Conservation (phyloP, 176 grass and related monocot species). For the Metroxylon sagu region DNA sequence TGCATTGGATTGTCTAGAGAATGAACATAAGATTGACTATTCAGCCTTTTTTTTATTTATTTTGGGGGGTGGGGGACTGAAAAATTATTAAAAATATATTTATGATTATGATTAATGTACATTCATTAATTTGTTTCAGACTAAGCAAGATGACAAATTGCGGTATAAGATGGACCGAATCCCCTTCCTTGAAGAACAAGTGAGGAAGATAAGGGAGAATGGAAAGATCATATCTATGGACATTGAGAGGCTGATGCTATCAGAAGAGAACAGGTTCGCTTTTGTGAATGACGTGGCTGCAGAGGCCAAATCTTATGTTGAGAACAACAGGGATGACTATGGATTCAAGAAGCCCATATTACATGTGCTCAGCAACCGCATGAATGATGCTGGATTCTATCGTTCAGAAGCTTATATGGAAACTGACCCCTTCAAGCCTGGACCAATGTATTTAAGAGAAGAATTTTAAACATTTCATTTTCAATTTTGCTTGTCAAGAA, state of each 20-base stretch:
- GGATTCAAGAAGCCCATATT: constrained; percentile 68
- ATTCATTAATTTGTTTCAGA: constrained; percentile 24
- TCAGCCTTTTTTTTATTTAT: background rate
- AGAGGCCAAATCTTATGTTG: constrained; percentile 63
- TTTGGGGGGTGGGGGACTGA: background rate
- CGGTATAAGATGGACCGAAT: constrained; percentile 68
- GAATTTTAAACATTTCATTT: constrained; percentile 13
- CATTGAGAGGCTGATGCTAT: constrained; percentile 70
- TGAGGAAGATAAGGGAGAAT: constrained; percentile 63
- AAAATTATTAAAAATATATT: background rate
- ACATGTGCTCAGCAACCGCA: constrained; percentile 69
- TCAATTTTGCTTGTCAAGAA: too few relatives aligned
- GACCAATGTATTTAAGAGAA: constrained; percentile 63
- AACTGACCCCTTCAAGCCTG: constrained; percentile 59
- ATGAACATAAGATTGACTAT: too few relatives aligned
- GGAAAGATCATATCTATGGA: constrained; percentile 66
- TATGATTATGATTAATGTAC: background rate
- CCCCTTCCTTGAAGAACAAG: constrained; percentile 73
- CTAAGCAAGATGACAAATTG: constrained; percentile 58
- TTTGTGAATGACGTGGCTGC: constrained; percentile 76
- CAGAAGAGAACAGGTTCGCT: constrained; percentile 64
- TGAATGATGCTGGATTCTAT: constrained; percentile 78
- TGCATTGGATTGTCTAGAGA: too few relatives aligned
- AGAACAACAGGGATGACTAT: constrained; percentile 70
- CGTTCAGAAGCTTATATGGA: constrained; percentile 65